Conservation (phyloP, 139 green algal species). For the Nannochloris sp. region DNA sequence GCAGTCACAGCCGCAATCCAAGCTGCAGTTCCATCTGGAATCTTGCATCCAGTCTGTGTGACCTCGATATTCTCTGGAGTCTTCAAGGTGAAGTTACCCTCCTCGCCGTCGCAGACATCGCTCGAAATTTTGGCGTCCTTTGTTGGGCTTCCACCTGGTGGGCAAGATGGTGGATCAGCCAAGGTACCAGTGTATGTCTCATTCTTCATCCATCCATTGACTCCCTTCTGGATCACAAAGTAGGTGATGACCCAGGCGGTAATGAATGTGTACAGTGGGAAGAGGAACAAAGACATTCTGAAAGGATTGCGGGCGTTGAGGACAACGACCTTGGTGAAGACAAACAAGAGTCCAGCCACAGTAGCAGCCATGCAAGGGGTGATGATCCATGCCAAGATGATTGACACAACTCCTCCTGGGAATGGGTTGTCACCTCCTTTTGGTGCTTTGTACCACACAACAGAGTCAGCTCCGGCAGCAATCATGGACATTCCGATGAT, state of each 20-base stretch:
- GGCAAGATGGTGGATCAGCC: constrained; percentile 3
- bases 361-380: constrained; percentile 28
- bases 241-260: constrained; percentile 43
- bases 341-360: constrained; percentile 16
- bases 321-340: constrained; percentile 13
- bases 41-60: constrained; percentile 4
- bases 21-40: background rate
- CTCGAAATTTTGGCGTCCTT: background rate
- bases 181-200: constrained; percentile 7
- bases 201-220: constrained; percentile 19
- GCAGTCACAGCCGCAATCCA: constrained; percentile 15
- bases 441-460: constrained; percentile 6
- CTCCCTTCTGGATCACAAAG: constrained; percentile 56
- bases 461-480: constrained; percentile 7
- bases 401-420: constrained; percentile 26
- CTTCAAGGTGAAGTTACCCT: background rate
- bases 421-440: constrained; percentile 25
- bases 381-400: constrained; percentile 51
- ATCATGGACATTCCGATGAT: constrained; percentile 24
- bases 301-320: background rate
- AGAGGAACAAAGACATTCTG: constrained; percentile 3
- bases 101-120: background rate
- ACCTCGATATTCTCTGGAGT: background rate
- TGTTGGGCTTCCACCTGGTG: background rate
- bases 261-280: constrained; percentile 23